Base-by-base conservation (phyloP, 495 filamentous ascomycete species). In the Glonium stellatum region DNA sequence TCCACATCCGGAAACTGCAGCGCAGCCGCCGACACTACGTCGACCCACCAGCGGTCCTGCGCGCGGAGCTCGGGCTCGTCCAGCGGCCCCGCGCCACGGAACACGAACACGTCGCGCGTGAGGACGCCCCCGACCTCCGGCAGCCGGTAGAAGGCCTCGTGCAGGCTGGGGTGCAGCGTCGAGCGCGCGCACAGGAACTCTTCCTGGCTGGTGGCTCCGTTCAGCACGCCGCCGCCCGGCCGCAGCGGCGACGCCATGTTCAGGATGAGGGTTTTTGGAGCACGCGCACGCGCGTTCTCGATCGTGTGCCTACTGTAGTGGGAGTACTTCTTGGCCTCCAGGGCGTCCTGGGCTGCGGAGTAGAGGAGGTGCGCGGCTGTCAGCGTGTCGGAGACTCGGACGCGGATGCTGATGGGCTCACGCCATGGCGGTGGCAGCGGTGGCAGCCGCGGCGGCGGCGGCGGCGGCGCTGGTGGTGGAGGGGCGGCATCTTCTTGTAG, bases 321-420 rank as follows among this genome's bases (percentile, higher is more conserved):
- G 60, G 35, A 1, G 19, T 52, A 1, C 4, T 31, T 44, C 18
- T 44, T 4, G 4, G 39, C 18, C 13, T 11, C 10, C 13, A 8
- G 3, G 18, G 25, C 18, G 18, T 22, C 44, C 23, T 15, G 37
- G 23, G 1, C 57, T 0, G 66, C 50, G 46, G 44, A 54, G 49
- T 47, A 63, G 52, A 77, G 66, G 13, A 65, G 53, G 54, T 68
- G 62, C 47, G 73, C 80, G 18, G 78, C 80, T 0, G 70, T 61
- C 19, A 83, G 70, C 13, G 79, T 78, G 65, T 81, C 80, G 12
- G 67, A 65, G n/a, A 69, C 62, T 39, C 67, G 54, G 12, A 82
- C 61, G n/a, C 72, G 64, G 48, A 80, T 76, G 22, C 61, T 71
- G 8, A 70, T 41, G 18, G 34, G 21, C 37, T n/a, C n/a, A n/a